phyloP scores from a whole-genome alignment of 2,329 filamentous ascomycete genomes.

The Colletotrichum sp. region DNA sequence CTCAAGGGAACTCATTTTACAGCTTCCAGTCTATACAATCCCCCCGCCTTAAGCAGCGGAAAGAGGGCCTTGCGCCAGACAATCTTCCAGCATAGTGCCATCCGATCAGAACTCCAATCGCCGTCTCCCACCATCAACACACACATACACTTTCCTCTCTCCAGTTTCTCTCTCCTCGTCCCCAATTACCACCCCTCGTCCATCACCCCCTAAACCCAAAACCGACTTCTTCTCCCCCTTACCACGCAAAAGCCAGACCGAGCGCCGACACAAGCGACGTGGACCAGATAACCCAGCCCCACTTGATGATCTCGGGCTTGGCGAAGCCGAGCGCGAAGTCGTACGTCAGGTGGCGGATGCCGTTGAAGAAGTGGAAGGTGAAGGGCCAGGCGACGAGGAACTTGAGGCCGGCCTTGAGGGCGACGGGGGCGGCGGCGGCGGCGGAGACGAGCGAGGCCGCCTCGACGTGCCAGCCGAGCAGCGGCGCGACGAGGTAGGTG shows the following conservation, averaged over 20 bases:
- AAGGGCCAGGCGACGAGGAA: slow-evolving; percentile 64
- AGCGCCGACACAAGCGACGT: slow-evolving; percentile 47
- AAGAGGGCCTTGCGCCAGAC: slow-evolving; percentile 7
- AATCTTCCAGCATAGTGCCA: slow-evolving; percentile 6
- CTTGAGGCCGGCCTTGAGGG: slow-evolving; percentile 63
- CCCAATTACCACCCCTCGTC: background rate
- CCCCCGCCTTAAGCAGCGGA: background rate
- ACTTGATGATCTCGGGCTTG: slow-evolving; percentile 49
- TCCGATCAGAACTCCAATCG: slow-evolving; percentile 17
- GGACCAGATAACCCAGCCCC: slow-evolving; percentile 54
- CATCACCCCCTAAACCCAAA: background rate
- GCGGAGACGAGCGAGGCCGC: slow-evolving; percentile 63
- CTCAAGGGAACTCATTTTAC: slow-evolving; percentile 21
- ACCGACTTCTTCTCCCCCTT: slow-evolving; percentile 21
- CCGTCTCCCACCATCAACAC: background rate
- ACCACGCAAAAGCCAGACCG: slow-evolving; percentile 55
- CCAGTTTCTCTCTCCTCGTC: background rate
- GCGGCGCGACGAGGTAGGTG: slow-evolving; percentile 81
- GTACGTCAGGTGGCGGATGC: slow-evolving; percentile 58
- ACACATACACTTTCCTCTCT: background rate
- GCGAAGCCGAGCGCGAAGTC: slow-evolving; percentile 57
- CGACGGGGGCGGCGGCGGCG: slow-evolving; percentile 62
- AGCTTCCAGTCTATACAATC: slow-evolving; percentile 21
- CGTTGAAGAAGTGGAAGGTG: slow-evolving; percentile 61
- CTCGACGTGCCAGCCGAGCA: slow-evolving; percentile 70